Conservation (phyloP, 2,329 filamentous ascomycete species). For the Sporothrix luriei region DNA sequence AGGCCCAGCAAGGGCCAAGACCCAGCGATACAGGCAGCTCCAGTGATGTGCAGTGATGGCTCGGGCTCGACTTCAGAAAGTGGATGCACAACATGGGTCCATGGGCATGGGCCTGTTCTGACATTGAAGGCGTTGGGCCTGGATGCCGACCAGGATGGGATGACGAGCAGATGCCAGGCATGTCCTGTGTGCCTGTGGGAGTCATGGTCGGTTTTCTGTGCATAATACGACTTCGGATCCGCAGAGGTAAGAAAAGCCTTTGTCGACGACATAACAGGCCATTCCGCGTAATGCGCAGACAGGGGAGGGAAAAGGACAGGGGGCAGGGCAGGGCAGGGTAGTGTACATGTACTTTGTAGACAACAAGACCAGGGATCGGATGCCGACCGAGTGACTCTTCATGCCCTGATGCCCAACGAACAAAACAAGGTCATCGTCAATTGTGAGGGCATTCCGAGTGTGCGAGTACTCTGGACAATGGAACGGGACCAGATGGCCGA, state of each 20-base stretch:
- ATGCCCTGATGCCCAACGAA: background rate
- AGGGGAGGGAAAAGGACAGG: background rate
- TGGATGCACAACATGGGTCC: background rate
- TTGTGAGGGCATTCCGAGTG: too few species aligned
- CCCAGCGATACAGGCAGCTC: background rate
- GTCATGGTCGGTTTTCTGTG: background rate
- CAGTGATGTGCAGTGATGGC: background rate
- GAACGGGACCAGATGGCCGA: background rate
- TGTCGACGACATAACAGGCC: constrained; percentile 14
- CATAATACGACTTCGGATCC: background rate
- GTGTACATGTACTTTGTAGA: too few species aligned
- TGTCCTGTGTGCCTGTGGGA: background rate
- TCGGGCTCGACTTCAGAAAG: background rate
- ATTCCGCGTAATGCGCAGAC: constrained; percentile 19
- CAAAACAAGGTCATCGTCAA: background rate
- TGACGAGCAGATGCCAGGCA: constrained; percentile 21
- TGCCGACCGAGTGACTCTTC: too few species aligned
- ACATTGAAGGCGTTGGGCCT: constrained; percentile 20
- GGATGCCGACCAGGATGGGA: constrained; percentile 5
- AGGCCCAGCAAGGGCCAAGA: background rate
- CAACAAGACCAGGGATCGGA: background rate
- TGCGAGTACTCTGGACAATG: too few species aligned
- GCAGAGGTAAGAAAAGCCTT: background rate
- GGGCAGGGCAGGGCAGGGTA: too few species aligned
- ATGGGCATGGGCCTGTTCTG: constrained; percentile 13